These are phyloP conservation scores for Cladosporium colombiae DNA, from an alignment of 2,329 filamentous ascomycete species.

Conservation along the genomic window DNA sequence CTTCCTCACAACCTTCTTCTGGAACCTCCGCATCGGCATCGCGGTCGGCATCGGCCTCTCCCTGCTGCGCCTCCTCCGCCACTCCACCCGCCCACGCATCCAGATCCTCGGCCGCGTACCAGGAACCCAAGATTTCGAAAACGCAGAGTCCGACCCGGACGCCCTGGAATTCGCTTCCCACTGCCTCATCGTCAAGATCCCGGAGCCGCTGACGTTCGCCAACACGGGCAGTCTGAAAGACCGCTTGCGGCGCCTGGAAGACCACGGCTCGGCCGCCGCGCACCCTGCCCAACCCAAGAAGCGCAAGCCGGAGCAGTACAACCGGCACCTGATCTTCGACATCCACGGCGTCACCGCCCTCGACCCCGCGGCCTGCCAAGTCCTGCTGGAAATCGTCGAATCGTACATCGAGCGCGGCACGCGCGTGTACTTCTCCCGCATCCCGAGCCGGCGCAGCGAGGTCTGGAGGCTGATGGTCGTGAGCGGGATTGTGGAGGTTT, in stretches of 20 bases:
- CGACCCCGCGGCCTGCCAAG: conserved; percentile 90
- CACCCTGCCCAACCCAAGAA: conserved; percentile 86
- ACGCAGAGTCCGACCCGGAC: conserved; percentile 62
- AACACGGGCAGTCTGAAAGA: conserved; percentile 86
- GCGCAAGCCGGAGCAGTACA: conserved; percentile 69
- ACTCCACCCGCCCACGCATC: conserved; percentile 88
- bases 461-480: conserved; percentile 73
- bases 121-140: conserved; percentile 80
- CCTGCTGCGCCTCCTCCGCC: conserved; percentile 82
- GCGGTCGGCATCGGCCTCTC: conserved; percentile 91
- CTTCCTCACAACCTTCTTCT: conserved; percentile 89
- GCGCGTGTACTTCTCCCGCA: conserved; percentile 70
- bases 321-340: conserved; percentile 92
- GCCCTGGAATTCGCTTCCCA: conserved; percentile 84
- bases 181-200: conserved; percentile 94
- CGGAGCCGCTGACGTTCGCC: conserved; percentile 92
- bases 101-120: conserved; percentile 91
- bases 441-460: conserved; percentile 49
- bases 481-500: conserved; percentile 82
- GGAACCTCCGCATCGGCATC: conserved; percentile 90
- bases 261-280: conserved; percentile 81
- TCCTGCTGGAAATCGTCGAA: conserved; percentile 84
- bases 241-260: conserved; percentile 77
- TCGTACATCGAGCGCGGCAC: conserved; percentile 76
- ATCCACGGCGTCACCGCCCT: conserved; percentile 95